Percentiles rank a stretch among this genome's conserved stretches.
phyloP scores from a whole-genome alignment of 352 stramenopile species.

The Blastocystis sp. region DNA sequence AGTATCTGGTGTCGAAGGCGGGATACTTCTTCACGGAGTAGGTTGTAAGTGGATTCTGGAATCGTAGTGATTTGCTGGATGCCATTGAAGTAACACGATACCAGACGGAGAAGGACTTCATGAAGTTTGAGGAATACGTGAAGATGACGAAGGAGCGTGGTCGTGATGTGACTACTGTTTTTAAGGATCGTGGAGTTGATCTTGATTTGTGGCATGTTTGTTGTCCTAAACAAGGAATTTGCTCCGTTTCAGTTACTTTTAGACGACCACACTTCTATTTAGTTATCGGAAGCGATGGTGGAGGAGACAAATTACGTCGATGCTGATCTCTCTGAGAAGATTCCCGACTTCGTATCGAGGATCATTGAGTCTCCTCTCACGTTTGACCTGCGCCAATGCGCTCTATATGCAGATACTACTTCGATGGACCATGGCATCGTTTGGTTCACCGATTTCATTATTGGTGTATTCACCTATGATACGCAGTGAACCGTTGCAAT shows the following conservation, averaged over 20 bases:
- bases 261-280: not conserved
- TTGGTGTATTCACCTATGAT: not conserved
- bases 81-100: conserved; percentile 44
- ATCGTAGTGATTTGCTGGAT: conserved; percentile 37
- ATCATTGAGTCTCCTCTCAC: too few species aligned
- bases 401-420: not conserved
- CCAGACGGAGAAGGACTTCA: conserved; percentile 40
- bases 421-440: not conserved
- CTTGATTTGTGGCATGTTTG: conserved; percentile 26
- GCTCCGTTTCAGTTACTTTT: not conserved
- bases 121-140: conserved; percentile 48
- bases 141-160: conserved; percentile 53
- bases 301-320: too few species aligned
- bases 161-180: conserved; percentile 19
- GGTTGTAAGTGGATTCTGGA: not conserved
- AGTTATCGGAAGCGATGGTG: not conserved
- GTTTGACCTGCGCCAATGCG: too few species aligned
- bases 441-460: not conserved
- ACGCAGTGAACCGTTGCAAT: not conserved
- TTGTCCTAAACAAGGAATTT: not conserved
- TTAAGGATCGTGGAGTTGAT: conserved; percentile 29
- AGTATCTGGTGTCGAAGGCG: conserved; percentile 43
- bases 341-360: too few species aligned
- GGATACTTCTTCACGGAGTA: conserved; percentile 35
- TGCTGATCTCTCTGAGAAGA: too few species aligned